Evolutionary conservation across 139 green algal genomes (phyloP), one percentile per base, ranked within the genome.

Genomic region (Chlamydomonas sphaeroides): DNA sequence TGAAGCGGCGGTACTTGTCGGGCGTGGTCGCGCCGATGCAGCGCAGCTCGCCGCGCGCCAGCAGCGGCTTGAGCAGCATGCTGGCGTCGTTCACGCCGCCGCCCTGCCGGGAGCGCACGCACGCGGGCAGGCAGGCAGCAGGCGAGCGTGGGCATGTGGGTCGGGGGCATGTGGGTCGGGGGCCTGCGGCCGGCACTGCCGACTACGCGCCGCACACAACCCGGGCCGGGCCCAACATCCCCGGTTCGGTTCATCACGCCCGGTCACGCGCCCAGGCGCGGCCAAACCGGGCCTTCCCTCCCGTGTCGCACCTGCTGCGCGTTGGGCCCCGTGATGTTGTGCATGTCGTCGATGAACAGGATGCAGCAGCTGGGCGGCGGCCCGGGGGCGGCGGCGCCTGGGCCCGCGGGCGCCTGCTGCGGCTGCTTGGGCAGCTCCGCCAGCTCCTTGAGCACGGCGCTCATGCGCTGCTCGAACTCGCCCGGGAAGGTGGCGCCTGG

Each of bases 321-420:
- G 68, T 91, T 93, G 79, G 89, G 89, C 5, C 94, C 94, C 5
- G 94, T 94, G 48, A 99, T 94, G 65, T 92, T 98, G 92, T 99
- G 97, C 84, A 99, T 98, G 85, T 98, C 95, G 86, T 99, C 96
- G 69, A 99, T 98, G 93, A 99, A 99, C 56, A 99, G 93, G 38
- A 99, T 86, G 53, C 96, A 94, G 63, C 91, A 90, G 65, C 88
- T 90, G 65, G 95, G 89, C 20, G 78, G 74, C 45, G 72, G 39
- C 17, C 42, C 49, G 36, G 78, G 35, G 26, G 72, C 36, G 1
- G 42, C 7, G 36, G 39, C 25, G 38, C 38, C 8, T 8, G 25
- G 8, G 42, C 68, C n/a, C 21, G 39, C 42, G 14, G 17, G 28
- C 14, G 30, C 3, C 33, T 10, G 48, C 69, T 25, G 68, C 39